Evolutionary conservation across 352 stramenopile genomes (phyloP).

Genomic region (Globisporangium uncinulatum): DNA sequence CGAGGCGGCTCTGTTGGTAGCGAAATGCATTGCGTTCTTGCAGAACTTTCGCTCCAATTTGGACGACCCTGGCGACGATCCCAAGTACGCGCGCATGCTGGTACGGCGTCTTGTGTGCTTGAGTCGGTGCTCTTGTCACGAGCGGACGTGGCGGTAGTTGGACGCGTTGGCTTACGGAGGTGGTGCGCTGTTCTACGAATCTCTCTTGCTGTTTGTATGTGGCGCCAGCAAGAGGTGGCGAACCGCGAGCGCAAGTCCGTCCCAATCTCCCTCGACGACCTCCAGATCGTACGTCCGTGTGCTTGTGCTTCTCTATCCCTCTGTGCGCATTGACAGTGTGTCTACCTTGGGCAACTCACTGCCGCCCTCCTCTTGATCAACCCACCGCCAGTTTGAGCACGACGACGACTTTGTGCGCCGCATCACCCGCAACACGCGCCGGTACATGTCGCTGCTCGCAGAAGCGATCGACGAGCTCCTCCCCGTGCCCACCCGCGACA

Average conservation of each 20-base stretch:
- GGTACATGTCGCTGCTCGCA: constrained; percentile 87
- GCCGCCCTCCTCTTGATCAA: too few relatives aligned
- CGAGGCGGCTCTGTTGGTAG: constrained; percentile 14
- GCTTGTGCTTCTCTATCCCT: background rate
- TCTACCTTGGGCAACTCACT: background rate
- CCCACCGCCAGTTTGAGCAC: constrained; percentile 51
- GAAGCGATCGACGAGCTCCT: constrained; percentile 87
- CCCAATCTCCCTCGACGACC: constrained; percentile 71
- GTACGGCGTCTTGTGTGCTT: constrained; percentile 17
- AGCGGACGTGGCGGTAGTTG: too few relatives aligned
- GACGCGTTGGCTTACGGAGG: too few relatives aligned
- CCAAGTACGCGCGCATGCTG: constrained; percentile 81
- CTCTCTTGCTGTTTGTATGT: background rate
- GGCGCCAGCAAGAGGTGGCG: constrained; percentile 75
- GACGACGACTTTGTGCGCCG: constrained; percentile 81
- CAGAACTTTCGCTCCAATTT: constrained; percentile 71
- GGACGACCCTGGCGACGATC: constrained; percentile 44
- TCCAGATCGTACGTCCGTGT: constrained; percentile 59
- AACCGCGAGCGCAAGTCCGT: constrained; percentile 80
- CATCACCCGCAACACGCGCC: constrained; percentile 79
- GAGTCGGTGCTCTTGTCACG: background rate
- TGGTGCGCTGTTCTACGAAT: too few relatives aligned
- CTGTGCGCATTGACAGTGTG: background rate
- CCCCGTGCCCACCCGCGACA: constrained; percentile 71
- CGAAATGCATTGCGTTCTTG: constrained; percentile 75